These are phyloP conservation scores for Sporothrix inflata DNA, from an alignment of 2,329 filamentous ascomycete species.

Conservation along the genomic window DNA sequence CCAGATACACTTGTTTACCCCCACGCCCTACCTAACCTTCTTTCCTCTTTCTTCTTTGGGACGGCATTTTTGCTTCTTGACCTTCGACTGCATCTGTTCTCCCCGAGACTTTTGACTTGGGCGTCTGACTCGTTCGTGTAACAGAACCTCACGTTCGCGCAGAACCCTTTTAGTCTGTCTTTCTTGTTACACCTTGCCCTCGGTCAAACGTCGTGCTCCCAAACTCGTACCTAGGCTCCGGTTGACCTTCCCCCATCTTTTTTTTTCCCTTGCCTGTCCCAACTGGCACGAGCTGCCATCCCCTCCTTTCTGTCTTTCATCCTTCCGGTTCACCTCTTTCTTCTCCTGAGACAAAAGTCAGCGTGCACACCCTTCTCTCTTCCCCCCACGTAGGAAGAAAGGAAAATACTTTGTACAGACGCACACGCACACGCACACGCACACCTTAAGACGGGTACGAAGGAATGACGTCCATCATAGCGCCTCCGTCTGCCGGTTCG, in stretches of 20 bases:
- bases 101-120: neutral
- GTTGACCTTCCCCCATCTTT: neutral
- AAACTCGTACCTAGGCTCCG: conserved; percentile 1
- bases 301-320: neutral
- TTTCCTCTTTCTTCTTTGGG: neutral
- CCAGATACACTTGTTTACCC: neutral
- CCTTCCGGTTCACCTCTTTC: neutral
- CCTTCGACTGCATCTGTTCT: neutral
- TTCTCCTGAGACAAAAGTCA: neutral
- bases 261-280: neutral
- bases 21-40: neutral
- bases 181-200: conserved; percentile 16
- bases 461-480: conserved; percentile 49
- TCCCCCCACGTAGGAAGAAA: neutral
- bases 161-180: neutral
- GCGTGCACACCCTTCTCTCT: neutral
- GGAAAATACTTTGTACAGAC: no score
- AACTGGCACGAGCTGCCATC: neutral
- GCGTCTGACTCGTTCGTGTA: conserved; percentile 8
- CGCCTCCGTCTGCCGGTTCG: conserved; percentile 33
- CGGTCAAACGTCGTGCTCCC: conserved; percentile 19
- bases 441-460: neutral
- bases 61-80: neutral
- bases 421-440: neutral
- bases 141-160: neutral